These are phyloP conservation scores for Penicillium robsamsonii DNA, from an alignment of 495 filamentous ascomycete genomes.

Conservation along the genomic window DNA sequence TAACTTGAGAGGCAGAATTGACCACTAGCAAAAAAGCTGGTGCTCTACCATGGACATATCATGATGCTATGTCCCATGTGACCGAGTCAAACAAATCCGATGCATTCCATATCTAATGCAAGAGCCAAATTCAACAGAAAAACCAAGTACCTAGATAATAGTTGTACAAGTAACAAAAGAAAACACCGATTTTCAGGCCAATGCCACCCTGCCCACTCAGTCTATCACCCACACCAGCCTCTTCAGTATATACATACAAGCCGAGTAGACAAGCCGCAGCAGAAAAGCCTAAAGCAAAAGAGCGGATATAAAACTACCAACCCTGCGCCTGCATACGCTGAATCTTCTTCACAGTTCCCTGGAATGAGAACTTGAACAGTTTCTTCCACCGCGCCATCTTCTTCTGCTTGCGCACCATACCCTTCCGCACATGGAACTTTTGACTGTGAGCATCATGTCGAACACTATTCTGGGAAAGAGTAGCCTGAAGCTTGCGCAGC, in stretches of 20 bases:
- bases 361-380: constrained; percentile 46
- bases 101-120: constrained; percentile 30
- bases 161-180: constrained; percentile 23
- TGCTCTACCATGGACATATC: background rate
- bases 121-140: constrained; percentile 12
- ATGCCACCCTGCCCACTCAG: background rate
- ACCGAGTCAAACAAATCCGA: constrained; percentile 16
- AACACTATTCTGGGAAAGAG: constrained; percentile 31
- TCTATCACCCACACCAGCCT: constrained; percentile 6
- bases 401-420: constrained; percentile 38
- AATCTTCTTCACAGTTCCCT: constrained; percentile 42
- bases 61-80: background rate
- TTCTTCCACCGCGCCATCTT: constrained; percentile 40
- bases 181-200: constrained; percentile 10
- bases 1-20: background rate
- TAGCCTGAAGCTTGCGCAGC: constrained; percentile 26
- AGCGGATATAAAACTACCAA: constrained; percentile 30
- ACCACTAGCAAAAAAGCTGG: background rate
- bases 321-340: constrained; percentile 47
- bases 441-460: constrained; percentile 25
- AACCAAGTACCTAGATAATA: constrained; percentile 16
- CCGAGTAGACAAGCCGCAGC: constrained; percentile 12
- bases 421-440: constrained; percentile 40
- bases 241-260: constrained; percentile 22
- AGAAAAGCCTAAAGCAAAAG: constrained; percentile 2